Conservation (phyloP, 1,284 basidiomycete genomes). For the Cutaneotrichosporon dermatis region DNA sequence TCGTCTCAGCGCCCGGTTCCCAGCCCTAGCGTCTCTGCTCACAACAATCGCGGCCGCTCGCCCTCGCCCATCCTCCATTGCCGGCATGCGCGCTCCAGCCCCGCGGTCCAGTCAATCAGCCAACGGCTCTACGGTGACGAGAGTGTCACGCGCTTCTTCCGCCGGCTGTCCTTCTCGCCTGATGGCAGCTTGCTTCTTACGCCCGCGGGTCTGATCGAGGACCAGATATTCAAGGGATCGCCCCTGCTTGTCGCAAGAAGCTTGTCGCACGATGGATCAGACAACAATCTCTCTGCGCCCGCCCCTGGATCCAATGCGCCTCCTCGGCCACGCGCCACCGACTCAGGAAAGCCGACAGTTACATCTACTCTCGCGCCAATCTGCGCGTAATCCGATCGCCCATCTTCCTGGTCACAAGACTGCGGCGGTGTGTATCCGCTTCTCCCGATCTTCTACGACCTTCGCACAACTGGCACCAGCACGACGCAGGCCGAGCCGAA, state of each 20-base stretch:
- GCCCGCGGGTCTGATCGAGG: constrained; percentile 93
- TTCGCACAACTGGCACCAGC: constrained; percentile 59
- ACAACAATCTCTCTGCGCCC: constrained; percentile 10
- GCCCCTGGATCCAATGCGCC: constrained; percentile 8
- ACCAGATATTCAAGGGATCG: constrained; percentile 60
- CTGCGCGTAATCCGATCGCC: constrained; percentile 81
- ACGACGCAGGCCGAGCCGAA: constrained; percentile 50
- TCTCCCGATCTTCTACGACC: constrained; percentile 91
- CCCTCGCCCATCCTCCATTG: constrained; percentile 85
- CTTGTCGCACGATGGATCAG: constrained; percentile 36
- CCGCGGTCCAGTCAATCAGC: constrained; percentile 47
- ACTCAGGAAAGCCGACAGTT: constrained; percentile 68
- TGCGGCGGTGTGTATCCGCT: constrained; percentile 85
- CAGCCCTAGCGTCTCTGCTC: constrained; percentile 38
- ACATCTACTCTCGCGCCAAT: constrained; percentile 91
- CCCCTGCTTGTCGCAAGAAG: constrained; percentile 48
- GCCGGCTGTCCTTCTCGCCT: constrained; percentile 86
- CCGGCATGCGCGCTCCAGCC: constrained; percentile 63
- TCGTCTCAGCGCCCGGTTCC: constrained; percentile 55
- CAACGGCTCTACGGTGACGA: constrained; percentile 85
- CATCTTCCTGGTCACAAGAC: constrained; percentile 96
- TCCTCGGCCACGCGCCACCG: constrained; percentile 29
- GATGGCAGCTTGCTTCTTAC: constrained; percentile 91
- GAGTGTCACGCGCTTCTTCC: constrained; percentile 91
- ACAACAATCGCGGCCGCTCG: constrained; percentile 58